Evolutionary conservation across 73 alveolate species (phyloP).

Genomic region (Paraurostyla sp.): DNA sequence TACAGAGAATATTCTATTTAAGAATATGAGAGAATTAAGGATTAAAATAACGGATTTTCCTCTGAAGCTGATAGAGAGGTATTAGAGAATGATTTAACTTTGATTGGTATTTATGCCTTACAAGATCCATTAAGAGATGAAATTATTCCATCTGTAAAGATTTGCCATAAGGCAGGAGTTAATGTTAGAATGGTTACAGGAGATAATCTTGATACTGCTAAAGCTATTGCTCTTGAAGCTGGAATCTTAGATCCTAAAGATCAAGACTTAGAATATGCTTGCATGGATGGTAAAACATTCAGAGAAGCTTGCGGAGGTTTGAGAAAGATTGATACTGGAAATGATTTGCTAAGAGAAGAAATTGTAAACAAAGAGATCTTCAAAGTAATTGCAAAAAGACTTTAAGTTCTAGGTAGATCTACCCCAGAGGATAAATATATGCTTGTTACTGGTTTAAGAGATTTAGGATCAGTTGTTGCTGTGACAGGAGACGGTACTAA

Average conservation of each 20-base stretch:
- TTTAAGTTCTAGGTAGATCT: conserved; percentile 94
- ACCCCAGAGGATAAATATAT: conserved; percentile 96
- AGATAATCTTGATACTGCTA: conserved; percentile 95
- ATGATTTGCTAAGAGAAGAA: conserved; percentile 59
- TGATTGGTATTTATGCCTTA: conserved; percentile 90
- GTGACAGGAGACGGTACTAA: conserved; percentile 99
- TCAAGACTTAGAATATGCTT: conserved; percentile 70
- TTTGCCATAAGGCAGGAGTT: conserved; percentile 91
- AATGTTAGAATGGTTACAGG: conserved; percentile 98
- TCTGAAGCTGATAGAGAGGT: conserved; percentile 69
- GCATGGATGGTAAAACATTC: conserved; percentile 88
- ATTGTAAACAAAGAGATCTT: conserved; percentile 86
- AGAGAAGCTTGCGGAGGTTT: conserved; percentile 80
- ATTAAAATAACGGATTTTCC: conserved; percentile 33
- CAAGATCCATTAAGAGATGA: conserved; percentile 95
- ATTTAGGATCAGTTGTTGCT: conserved; percentile 94
- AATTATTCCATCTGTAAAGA: conserved; percentile 79
- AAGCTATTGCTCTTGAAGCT: conserved; percentile 96
- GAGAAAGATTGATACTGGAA: conserved; percentile 45
- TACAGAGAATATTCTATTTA: conserved; percentile 75
- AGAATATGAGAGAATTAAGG: conserved; percentile 62
- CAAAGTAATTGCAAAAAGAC: conserved; percentile 77
- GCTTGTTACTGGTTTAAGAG: conserved; percentile 91
- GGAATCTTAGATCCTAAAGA: conserved; percentile 66
- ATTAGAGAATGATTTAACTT: conserved; percentile 81